Evolutionary conservation across 495 filamentous ascomycete genomes (phyloP).

Genomic region (Articulospora tetracladia): DNA sequence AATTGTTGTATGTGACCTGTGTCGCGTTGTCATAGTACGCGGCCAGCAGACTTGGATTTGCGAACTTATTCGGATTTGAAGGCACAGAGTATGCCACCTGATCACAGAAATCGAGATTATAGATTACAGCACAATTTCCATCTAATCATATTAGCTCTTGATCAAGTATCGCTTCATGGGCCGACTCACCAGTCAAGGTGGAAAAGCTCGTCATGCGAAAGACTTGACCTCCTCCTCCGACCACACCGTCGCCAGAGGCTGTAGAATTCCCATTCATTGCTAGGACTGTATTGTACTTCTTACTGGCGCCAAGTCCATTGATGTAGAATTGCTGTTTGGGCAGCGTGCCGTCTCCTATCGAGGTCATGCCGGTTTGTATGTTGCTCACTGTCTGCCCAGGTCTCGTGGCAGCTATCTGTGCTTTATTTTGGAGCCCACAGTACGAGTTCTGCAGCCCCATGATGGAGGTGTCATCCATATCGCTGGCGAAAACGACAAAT

Average conservation of each 20-base stretch:
- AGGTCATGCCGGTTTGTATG: conserved; percentile 63
- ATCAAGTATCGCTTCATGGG: conserved; percentile 23
- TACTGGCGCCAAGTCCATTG: conserved; percentile 62
- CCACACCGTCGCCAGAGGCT: conserved; percentile 40
- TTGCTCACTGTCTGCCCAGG: conserved; percentile 31
- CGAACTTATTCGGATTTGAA: conserved; percentile 58
- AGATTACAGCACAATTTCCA: conserved; percentile 77
- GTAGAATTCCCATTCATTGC: conserved; percentile 58
- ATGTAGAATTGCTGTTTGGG: conserved; percentile 87
- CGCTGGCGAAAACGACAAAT: conserved; percentile 77
- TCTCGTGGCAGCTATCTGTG: conserved; percentile 53
- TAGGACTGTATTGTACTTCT: conserved; percentile 67
- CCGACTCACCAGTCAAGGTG: conserved; percentile 70
- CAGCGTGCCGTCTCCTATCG: conserved; percentile 50
- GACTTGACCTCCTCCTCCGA: conserved; percentile 68
- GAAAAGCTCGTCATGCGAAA: conserved; percentile 62
- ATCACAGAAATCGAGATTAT: conserved; percentile 78
- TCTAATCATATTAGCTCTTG: conserved; percentile 20
- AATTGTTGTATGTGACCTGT: conserved; percentile 60
- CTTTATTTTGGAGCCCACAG: conserved; percentile 62
- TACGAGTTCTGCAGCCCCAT: conserved; percentile 69
- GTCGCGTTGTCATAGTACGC: conserved; percentile 69
- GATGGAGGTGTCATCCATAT: conserved; percentile 48
- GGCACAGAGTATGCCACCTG: conserved; percentile 90
- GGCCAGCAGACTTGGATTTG: conserved; percentile 45